A percentile compares a stretch with the other conserved stretches of the same genome.
Evolutionary conservation across 2,329 filamentous ascomycete species (phyloP).

Genomic region (Alternaria incomplexa): DNA sequence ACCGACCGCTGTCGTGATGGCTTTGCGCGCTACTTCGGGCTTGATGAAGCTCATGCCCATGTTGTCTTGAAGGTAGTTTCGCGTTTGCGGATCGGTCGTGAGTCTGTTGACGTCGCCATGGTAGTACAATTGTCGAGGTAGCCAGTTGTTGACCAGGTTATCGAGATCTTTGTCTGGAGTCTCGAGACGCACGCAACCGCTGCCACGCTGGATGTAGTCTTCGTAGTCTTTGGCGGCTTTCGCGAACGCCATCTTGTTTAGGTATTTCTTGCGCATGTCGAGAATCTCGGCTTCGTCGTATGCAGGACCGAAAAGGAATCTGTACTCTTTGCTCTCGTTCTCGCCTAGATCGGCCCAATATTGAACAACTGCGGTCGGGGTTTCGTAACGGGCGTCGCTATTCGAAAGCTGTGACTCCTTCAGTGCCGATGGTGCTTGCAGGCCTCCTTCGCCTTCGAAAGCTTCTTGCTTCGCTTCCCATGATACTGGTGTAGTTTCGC

Average conservation of each 20-base stretch:
- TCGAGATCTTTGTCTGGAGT: constrained; percentile 63
- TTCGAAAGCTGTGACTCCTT: constrained; percentile 49
- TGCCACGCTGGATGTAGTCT: constrained; percentile 58
- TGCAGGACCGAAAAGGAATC: constrained; percentile 63
- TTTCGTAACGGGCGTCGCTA: constrained; percentile 63
- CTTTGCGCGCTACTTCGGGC: constrained; percentile 56
- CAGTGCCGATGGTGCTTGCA: constrained; percentile 59
- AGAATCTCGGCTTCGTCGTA: constrained; percentile 59
- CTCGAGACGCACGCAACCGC: constrained; percentile 59
- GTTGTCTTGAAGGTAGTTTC: constrained; percentile 66
- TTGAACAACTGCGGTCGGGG: constrained; percentile 61
- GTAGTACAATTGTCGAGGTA: constrained; percentile 64
- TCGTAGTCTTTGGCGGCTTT: constrained; percentile 57
- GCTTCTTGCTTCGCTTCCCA: constrained; percentile 61
- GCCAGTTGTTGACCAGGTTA: constrained; percentile 66
- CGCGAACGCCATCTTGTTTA: constrained; percentile 58
- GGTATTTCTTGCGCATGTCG: constrained; percentile 55
- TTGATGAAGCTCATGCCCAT: constrained; percentile 67
- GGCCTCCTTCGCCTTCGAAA: constrained; percentile 63
- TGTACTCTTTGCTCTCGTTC: constrained; percentile 55
- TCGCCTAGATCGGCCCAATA: constrained; percentile 54
- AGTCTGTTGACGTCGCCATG: constrained; percentile 66
- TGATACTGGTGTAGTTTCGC: constrained; percentile 58
- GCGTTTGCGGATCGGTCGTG: constrained; percentile 65
- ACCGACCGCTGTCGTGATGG: constrained; percentile 58